phyloP scores from a whole-genome alignment of 2,329 filamentous ascomycete species.

The Aspergillus oerlinghausenensis region DNA sequence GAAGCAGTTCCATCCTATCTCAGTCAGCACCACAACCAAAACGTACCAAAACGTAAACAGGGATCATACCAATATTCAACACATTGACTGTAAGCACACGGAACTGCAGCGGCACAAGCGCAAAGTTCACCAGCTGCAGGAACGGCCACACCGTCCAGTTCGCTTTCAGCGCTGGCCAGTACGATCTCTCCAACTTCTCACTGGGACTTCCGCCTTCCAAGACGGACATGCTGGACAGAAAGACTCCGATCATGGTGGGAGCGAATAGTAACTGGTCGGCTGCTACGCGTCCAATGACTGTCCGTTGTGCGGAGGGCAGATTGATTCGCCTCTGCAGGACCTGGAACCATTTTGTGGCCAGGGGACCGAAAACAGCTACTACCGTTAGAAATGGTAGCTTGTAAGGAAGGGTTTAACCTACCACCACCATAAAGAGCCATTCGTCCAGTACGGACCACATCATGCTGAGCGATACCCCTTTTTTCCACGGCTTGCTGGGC shows the following conservation, averaged over 20 bases:
- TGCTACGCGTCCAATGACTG: conserved; percentile 9
- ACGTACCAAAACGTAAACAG: background rate
- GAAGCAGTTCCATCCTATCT: conserved; percentile 15
- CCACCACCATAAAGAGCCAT: conserved; percentile 14
- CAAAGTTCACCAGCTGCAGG: conserved; percentile 11
- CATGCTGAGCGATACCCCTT: conserved; percentile 7
- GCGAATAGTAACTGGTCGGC: conserved; percentile 13
- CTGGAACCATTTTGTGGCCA: conserved; percentile 16
- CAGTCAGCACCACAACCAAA: background rate
- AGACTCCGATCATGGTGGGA: conserved; percentile 14
- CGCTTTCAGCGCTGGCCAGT: conserved; percentile 12
- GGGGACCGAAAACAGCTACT: conserved; percentile 11
- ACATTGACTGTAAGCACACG: conserved; percentile 13
- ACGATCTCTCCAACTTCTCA: conserved; percentile 10
- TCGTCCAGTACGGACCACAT: conserved; percentile 8
- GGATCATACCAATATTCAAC: conserved; percentile 12
- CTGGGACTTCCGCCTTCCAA: conserved; percentile 8
- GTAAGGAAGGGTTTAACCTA: background rate
- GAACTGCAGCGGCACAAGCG: conserved; percentile 12
- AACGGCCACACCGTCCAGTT: conserved; percentile 15
- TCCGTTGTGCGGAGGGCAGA: conserved; percentile 1
- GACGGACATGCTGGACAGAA: conserved; percentile 14
- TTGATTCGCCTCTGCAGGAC: conserved; percentile 9
- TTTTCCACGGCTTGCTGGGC: conserved; percentile 15
- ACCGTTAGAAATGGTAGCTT: background rate